Evolutionary conservation across 495 filamentous ascomycete genomes (phyloP).

Genomic region (Xylaria nigripes): DNA sequence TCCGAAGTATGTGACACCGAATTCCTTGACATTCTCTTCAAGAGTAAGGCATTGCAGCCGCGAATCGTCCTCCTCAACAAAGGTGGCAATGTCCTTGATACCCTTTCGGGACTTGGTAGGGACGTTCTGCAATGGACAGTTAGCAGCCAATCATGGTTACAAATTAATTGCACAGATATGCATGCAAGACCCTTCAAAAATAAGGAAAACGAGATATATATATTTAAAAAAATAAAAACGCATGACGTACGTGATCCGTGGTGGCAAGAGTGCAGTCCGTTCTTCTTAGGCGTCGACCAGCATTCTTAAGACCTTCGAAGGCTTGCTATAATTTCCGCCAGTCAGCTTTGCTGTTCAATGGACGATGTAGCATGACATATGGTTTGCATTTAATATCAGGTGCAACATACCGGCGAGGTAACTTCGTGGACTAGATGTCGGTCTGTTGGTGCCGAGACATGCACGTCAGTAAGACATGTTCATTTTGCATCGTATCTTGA

Average conservation of each 20-base stretch:
- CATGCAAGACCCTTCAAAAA: background rate
- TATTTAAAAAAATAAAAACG: too few species aligned
- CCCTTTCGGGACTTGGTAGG: constrained; percentile 82
- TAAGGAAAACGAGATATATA: background rate
- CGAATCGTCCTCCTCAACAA: constrained; percentile 91
- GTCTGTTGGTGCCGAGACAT: constrained; percentile 39
- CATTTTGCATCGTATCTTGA: too few species aligned
- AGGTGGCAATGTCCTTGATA: constrained; percentile 76
- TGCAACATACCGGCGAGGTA: constrained; percentile 68
- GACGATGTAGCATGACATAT: background rate
- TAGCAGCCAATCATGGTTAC: constrained; percentile 4
- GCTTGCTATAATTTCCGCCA: constrained; percentile 59
- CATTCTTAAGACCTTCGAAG: constrained; percentile 88
- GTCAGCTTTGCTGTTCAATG: background rate
- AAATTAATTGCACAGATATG: background rate
- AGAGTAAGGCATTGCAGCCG: constrained; percentile 88
- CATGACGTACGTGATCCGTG: constrained; percentile 84
- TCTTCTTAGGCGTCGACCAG: constrained; percentile 75
- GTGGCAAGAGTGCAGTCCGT: constrained; percentile 96
- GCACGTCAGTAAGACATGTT: constrained; percentile 12
- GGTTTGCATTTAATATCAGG: background rate
- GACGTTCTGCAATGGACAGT: constrained; percentile 61
- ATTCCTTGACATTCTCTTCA: constrained; percentile 94
- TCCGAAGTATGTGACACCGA: constrained; percentile 94
- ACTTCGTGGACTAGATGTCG: constrained; percentile 97